These are phyloP conservation scores for Nyssa sinensis DNA, from an alignment of 148 eudicot species.

Conservation along the genomic window DNA sequence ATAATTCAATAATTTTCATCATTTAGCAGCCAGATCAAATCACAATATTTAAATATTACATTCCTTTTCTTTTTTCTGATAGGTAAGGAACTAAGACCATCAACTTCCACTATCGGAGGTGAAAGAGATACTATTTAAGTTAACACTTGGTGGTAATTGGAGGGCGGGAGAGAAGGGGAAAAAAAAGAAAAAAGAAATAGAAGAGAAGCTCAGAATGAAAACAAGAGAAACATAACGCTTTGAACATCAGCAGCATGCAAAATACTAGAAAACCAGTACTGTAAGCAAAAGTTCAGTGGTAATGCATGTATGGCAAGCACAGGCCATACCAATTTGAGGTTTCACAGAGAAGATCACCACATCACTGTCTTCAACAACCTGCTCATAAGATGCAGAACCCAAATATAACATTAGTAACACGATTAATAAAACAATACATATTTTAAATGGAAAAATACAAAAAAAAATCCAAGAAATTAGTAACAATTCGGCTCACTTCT, in stretches of 20 bases:
- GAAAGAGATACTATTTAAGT: too few species aligned
- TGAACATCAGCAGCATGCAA: too few species aligned
- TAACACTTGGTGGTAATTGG: background rate
- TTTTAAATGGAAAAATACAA: background rate
- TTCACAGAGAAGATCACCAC: constrained; percentile 80
- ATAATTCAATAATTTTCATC: background rate
- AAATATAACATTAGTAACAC: background rate
- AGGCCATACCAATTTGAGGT: constrained; percentile 73
- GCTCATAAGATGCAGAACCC: constrained; percentile 16
- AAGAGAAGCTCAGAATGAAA: too few species aligned
- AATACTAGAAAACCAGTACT: too few species aligned
- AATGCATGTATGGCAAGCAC: background rate
- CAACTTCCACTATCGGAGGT: background rate
- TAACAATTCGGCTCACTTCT: background rate
- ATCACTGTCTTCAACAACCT: constrained; percentile 81
- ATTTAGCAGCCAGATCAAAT: background rate
- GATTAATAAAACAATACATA: background rate
- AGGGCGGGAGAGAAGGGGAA: background rate
- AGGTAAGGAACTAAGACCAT: too few species aligned
- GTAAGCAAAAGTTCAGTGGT: background rate
- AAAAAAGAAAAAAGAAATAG: background rate
- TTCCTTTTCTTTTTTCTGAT: too few species aligned
- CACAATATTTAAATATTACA: background rate
- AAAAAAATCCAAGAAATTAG: background rate
- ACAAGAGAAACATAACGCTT: too few species aligned